A percentile compares a stretch with the other conserved stretches of the same genome.
Conservation (phyloP, 208 protist species). For the Trypanosoma theileri region DNA sequence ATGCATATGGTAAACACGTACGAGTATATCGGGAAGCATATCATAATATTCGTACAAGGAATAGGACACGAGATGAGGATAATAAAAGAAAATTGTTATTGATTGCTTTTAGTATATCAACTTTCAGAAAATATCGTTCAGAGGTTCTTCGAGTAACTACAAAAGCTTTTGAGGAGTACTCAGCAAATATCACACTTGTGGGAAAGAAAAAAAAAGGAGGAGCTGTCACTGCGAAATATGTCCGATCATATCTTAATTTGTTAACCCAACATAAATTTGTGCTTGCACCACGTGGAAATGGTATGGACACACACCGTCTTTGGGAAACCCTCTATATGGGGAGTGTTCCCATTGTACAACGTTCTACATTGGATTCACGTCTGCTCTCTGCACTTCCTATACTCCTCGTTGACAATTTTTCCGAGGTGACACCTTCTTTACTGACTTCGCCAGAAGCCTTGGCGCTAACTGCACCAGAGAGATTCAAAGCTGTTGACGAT, state of each 20-base stretch:
- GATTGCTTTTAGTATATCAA: conserved; percentile 12
- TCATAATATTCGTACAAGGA: not conserved
- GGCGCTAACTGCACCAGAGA: not conserved
- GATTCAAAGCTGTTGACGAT: not conserved
- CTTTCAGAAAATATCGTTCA: conserved; percentile 6
- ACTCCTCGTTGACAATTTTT: conserved; percentile 19
- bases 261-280: conserved; percentile 14
- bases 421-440: conserved; percentile 9
- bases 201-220: not conserved
- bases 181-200: conserved; percentile 3
- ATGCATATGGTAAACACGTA: conserved; percentile 26
- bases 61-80: not conserved
- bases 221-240: not conserved
- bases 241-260: not conserved
- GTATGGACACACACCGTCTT: conserved; percentile 34
- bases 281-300: conserved; percentile 27
- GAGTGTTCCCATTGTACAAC: conserved; percentile 25
- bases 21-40: conserved; percentile 11
- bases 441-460: not conserved
- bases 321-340: conserved; percentile 34
- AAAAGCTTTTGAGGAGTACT: not conserved
- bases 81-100: conserved; percentile 5
- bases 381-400: conserved; percentile 22
- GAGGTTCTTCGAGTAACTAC: conserved; percentile 1
- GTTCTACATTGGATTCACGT: conserved; percentile 28